Conservation (phyloP, 345 rosid genomes). For the Pelargonium nanum region DNA sequence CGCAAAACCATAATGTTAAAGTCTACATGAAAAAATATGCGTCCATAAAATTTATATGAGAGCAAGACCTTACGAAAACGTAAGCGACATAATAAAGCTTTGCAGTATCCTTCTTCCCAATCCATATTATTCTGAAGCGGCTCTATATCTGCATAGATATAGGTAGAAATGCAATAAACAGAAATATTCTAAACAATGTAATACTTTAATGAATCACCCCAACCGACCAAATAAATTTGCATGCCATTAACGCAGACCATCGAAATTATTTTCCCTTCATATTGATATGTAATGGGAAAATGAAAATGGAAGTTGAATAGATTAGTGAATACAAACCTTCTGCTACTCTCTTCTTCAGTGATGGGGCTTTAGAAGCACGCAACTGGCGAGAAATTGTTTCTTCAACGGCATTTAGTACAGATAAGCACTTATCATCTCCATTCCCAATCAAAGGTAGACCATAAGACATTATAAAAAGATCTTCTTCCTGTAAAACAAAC, state of each 20-base stretch:
- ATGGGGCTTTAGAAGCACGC: constrained; percentile 70
- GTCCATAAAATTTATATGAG: constrained; percentile 16
- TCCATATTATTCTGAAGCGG: constrained; percentile 58
- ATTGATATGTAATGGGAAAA: constrained; percentile 1
- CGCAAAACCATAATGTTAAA: background rate
- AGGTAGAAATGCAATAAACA: constrained; percentile 7
- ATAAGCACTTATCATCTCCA: constrained; percentile 79
- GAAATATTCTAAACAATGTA: background rate
- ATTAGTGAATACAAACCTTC: constrained; percentile 43
- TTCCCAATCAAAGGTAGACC: constrained; percentile 74
- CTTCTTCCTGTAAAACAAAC: constrained; percentile 66
- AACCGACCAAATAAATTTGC: too few relatives aligned
- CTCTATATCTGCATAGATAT: constrained; percentile 59
- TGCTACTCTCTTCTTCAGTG: constrained; percentile 41
- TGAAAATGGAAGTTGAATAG: background rate
- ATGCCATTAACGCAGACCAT: too few relatives aligned
- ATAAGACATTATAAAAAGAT: constrained; percentile 75
- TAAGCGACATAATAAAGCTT: constrained; percentile 80
- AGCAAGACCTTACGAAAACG: constrained; percentile 99
- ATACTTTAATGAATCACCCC: background rate
- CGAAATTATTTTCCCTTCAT: too few relatives aligned
- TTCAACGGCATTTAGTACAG: constrained; percentile 80
- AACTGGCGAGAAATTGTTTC: constrained; percentile 78
- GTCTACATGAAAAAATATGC: constrained; percentile 2
- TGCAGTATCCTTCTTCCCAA: constrained; percentile 84